Evolutionary conservation across 2,329 filamentous ascomycete species (phyloP), one percentile per base, ranked within the genome.

Genomic region (Raffaelea albimanens): DNA sequence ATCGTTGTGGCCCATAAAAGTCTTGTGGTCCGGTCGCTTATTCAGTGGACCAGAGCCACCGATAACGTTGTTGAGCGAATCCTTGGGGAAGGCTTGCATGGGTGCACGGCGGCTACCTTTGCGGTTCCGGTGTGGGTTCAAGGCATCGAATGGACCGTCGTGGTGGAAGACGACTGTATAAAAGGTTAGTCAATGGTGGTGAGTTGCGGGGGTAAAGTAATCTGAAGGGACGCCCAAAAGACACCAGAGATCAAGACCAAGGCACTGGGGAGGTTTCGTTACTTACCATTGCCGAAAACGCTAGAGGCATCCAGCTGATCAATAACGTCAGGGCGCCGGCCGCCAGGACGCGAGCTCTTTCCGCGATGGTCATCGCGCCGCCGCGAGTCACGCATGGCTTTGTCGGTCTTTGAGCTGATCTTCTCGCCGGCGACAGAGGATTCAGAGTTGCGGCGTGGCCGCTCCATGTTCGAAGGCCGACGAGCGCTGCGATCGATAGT

Each of bases 281-380:
- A 68, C 88, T 71, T 67, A 55, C 91, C 90, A 58, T 85, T 87
- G 49, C 93, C 91, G 61, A 95, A 96, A 57, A 97, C 94, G 63
- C 90, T 90, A 4, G 90, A 96, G 53, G 93, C 90, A 69, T 97
- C 93, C 55, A 98, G 72, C 63, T 96, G 91, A 68, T 98, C 93
- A 59, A 98, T 97, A 41, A 97, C 78, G 63, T 98, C 93, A 54
- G 97, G 66, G 55, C 73, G 75, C 46, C 70, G 64, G 56, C 7
- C 25, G 13, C 7, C 25, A 29, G 25, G 7, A 13, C 25, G 25
- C 25, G 25, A 29, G 25, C 66, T 74, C 13, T 67, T 63, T 49
- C 73, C 73, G 11, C 65, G 58, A 55, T 70, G 72, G 58, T 71
- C 69, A 48, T 78, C 76, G 40, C 76, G 73, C 20, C 80, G 75